Evolutionary conservation across 306 rosid species (phyloP).

Genomic region (Vigna hirtella): DNA sequence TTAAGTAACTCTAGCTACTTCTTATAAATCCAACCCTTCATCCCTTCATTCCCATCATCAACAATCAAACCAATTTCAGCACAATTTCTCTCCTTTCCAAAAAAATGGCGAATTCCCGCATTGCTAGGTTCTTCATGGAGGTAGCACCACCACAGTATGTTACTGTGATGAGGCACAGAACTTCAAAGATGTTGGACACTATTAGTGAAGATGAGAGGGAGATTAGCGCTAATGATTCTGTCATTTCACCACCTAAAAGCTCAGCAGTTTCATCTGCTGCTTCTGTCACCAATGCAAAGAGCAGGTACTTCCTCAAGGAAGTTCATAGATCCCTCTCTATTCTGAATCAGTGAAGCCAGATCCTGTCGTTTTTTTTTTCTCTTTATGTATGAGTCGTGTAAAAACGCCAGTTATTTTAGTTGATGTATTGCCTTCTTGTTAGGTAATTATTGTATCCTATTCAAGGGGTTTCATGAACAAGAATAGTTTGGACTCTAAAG

Average conservation of each 20-base stretch:
- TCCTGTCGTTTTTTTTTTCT: too few species aligned
- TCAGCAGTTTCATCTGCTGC: conserved; percentile 9
- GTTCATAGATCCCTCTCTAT: conserved; percentile 60
- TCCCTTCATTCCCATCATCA: conserved; percentile 46
- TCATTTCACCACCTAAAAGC: conserved; percentile 36
- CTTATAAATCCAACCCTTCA: conserved; percentile 51
- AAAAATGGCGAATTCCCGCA: conserved; percentile 81
- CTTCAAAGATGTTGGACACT: conserved; percentile 86
- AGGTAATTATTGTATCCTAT: conserved; percentile 22
- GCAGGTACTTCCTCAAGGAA: conserved; percentile 50
- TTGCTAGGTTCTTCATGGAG: conserved; percentile 84
- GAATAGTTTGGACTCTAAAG: conserved; percentile 1
- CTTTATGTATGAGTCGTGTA: conserved; percentile 25
- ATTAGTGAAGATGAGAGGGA: conserved; percentile 89
- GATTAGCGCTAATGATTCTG: conserved; percentile 36
- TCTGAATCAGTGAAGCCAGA: conserved; percentile 49
- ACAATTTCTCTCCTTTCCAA: not conserved
- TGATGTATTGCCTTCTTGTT: conserved; percentile 15
- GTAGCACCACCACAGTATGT: conserved; percentile 95
- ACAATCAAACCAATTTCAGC: conserved; percentile 17
- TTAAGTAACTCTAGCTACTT: not conserved
- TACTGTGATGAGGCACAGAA: conserved; percentile 79
- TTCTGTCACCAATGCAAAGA: conserved; percentile 45
- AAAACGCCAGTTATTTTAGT: conserved; percentile 27
- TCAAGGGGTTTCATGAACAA: conserved; percentile 33